These are phyloP conservation scores for Harringtonia lauricola DNA, from an alignment of 2,329 filamentous ascomycete genomes.

Conservation along the genomic window DNA sequence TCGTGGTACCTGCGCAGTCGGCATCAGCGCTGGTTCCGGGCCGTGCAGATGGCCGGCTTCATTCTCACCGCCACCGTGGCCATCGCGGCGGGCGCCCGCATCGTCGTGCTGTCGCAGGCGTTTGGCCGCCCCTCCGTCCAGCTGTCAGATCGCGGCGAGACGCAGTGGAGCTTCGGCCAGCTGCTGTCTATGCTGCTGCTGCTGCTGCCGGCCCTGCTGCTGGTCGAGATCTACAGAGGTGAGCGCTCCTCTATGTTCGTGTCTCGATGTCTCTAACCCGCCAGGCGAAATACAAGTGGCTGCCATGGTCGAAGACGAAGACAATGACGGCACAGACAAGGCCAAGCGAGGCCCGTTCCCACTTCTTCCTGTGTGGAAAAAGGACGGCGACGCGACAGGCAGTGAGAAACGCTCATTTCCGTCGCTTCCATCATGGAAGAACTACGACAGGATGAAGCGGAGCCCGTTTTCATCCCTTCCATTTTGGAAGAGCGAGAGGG, in stretches of 20 bases:
- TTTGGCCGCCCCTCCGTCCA: constrained; percentile 42
- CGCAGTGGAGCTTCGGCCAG: constrained; percentile 52
- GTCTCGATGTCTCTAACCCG: constrained; percentile 12
- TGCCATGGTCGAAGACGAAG: constrained; percentile 22
- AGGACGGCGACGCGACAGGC: no score
- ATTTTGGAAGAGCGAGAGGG: no score
- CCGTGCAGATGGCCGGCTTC: constrained; percentile 40
- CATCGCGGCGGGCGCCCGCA: constrained; percentile 44
- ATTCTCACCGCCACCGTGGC: constrained; percentile 46
- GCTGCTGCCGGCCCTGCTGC: constrained; percentile 46
- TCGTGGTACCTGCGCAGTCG: constrained; percentile 55
- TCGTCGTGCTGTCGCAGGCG: constrained; percentile 47
- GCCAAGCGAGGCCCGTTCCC: constrained; percentile 21
- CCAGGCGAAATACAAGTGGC: constrained; percentile 36
- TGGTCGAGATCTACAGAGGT: constrained; percentile 39
- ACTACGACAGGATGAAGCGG: no score
- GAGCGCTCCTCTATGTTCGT: neutral
- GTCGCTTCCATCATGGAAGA: no score
- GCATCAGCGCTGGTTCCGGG: constrained; percentile 40
- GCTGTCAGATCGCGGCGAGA: constrained; percentile 41
- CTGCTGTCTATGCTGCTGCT: constrained; percentile 48
- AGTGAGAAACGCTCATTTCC: no score
- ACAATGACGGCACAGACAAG: constrained; percentile 18
- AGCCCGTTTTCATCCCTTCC: no score
- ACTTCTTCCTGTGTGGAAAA: no score